These are phyloP conservation scores for Fusarium newnesense DNA, from an alignment of 2,329 filamentous ascomycete genomes.

Conservation along the genomic window DNA sequence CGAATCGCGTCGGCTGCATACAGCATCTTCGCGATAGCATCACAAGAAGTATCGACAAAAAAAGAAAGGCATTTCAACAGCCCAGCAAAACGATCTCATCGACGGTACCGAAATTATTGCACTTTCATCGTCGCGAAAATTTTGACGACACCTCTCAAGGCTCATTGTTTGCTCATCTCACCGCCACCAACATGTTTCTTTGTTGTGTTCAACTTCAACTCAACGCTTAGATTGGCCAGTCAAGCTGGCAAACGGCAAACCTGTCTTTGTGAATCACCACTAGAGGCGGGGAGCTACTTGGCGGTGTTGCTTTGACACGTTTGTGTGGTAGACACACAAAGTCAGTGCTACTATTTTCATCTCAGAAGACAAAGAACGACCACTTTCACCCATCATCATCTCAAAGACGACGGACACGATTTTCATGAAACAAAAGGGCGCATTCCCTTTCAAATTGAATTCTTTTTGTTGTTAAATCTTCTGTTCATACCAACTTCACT, in stretches of 20 bases:
- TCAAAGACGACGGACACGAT: slow-evolving; percentile 3
- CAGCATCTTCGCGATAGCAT: slow-evolving; percentile 42
- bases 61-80: slow-evolving; percentile 6
- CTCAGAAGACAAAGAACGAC: slow-evolving; percentile 28
- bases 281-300: slow-evolving; percentile 6
- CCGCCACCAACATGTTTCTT: slow-evolving; percentile 44
- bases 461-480: slow-evolving; percentile 1
- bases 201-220: slow-evolving; percentile 34
- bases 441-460: slow-evolving; percentile 2
- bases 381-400: slow-evolving; percentile 2
- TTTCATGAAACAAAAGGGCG: slow-evolving; percentile 37
- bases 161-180: slow-evolving; percentile 15
- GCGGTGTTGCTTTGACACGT: slow-evolving; percentile 5
- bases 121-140: background rate
- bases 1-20: slow-evolving; percentile 45
- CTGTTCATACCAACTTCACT: slow-evolving; percentile 1
- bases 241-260: slow-evolving; percentile 10
- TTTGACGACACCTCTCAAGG: background rate
- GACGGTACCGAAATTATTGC: background rate
- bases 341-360: slow-evolving; percentile 35
- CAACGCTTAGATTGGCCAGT: slow-evolving; percentile 34
- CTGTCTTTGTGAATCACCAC: slow-evolving; percentile 17
- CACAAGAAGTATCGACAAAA: slow-evolving; percentile 34
- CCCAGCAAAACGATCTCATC: background rate
- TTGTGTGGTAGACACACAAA: slow-evolving; percentile 7